These are phyloP conservation scores for Entomortierella beljakovae DNA, from an alignment of 192 early-diverging fungal species.

Conservation along the genomic window DNA sequence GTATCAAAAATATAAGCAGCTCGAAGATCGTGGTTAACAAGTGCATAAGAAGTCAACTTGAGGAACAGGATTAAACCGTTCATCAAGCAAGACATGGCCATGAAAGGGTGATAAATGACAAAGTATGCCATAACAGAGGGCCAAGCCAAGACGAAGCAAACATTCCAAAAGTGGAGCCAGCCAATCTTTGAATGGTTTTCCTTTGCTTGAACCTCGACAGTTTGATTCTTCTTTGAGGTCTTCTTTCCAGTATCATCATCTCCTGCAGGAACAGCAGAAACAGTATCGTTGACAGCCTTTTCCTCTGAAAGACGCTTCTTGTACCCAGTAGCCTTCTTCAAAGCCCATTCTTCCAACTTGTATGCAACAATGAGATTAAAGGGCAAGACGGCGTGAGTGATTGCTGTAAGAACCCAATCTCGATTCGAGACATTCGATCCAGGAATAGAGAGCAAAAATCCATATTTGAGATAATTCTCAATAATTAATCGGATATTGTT, in stretches of 20 bases:
- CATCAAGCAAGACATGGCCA: conserved; percentile 71
- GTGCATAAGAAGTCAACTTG: conserved; percentile 83
- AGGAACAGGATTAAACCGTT: conserved; percentile 78
- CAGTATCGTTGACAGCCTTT: background rate
- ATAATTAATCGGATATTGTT: conserved; percentile 87
- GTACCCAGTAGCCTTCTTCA: conserved; percentile 26
- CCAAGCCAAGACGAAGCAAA: conserved; percentile 64
- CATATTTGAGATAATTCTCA: conserved; percentile 92
- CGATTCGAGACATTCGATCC: conserved; percentile 57
- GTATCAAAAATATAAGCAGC: conserved; percentile 64
- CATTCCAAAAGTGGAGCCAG: conserved; percentile 65
- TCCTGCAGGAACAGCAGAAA: conserved; percentile 5
- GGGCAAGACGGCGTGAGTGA: conserved; percentile 64
- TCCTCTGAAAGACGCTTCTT: conserved; percentile 34
- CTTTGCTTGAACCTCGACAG: conserved; percentile 37
- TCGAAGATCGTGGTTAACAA: conserved; percentile 84
- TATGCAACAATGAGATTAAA: conserved; percentile 68
- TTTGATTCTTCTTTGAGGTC: conserved; percentile 4
- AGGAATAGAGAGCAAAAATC: conserved; percentile 80
- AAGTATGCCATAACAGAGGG: conserved; percentile 76
- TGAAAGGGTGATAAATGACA: conserved; percentile 75
- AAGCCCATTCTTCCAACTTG: conserved; percentile 67
- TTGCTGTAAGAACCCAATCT: conserved; percentile 68
- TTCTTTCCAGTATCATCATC: conserved; percentile 6
- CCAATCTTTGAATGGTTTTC: conserved; percentile 35